Percentiles rank a stretch among this genome's conserved stretches.
These are phyloP conservation scores for Carpinus fangiana DNA, from an alignment of 306 rosid species.

Conservation along the genomic window DNA sequence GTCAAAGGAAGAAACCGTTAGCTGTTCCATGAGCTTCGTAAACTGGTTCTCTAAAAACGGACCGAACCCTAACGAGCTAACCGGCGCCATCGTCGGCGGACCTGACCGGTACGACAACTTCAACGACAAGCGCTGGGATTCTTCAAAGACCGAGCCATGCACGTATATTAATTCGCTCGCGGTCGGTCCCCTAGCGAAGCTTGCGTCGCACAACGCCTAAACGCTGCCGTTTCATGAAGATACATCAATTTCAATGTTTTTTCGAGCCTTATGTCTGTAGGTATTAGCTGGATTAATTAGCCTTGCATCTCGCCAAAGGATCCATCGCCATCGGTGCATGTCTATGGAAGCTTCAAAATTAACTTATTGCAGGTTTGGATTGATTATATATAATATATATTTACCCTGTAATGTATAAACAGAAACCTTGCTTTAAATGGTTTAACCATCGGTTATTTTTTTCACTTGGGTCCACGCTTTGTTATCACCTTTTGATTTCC, in stretches of 20 bases:
- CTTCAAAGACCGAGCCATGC: constrained; percentile 76
- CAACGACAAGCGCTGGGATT: constrained; percentile 66
- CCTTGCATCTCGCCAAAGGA: neutral
- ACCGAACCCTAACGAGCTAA: constrained; percentile 77
- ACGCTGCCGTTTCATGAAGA: neutral
- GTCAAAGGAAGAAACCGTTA: neutral
- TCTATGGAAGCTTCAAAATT: neutral
- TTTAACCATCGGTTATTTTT: neutral
- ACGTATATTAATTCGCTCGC: constrained; percentile 81
- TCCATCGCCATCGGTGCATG: neutral
- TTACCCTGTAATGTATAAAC: neutral
- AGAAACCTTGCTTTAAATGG: neutral
- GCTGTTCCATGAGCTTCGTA: constrained; percentile 50
- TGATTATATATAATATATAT: neutral
- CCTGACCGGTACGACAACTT: constrained; percentile 66
- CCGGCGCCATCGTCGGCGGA: constrained; percentile 91
- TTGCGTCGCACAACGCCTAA: constrained; percentile 30
- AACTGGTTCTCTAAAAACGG: constrained; percentile 46
- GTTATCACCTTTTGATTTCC: neutral
- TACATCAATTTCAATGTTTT: neutral
- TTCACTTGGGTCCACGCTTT: neutral
- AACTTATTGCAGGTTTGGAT: neutral
- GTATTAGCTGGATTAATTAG: neutral
- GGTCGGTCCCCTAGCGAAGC: constrained; percentile 72
- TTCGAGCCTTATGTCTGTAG: neutral